Base-by-base conservation (phyloP, 371 early-diverging fungal species). In the Mortierella sp. region DNA sequence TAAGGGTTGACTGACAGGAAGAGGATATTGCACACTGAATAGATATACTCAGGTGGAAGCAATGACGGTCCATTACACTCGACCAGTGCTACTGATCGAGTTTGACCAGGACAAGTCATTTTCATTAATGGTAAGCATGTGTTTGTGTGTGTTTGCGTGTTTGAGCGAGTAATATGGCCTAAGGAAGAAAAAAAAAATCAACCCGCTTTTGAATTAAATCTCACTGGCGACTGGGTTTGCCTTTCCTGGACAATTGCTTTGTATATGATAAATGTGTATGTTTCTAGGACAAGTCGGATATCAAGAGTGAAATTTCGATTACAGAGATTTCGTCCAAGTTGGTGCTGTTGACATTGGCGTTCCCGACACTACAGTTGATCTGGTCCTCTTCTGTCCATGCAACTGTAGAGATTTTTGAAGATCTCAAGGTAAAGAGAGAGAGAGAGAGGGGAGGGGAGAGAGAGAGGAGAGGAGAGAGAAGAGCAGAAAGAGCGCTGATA, bases 301-400 rank as follows among this genome's bases (percentile, higher is more conserved):
- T 89, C 51, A 84, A 81, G 51, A 67, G 87, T 1, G 90, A 88
- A 19, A 89, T 93, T 25, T 71, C 85, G 9, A 43, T 84, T 0
- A 84, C 79, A 4, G 90, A 93, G 60, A 60, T 95, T 9, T 84
- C 89, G 16, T 89, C 92, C 52, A 95, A 95, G 76, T 84, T 99
- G 47, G 89, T 89, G 0, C 68, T 98, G 44, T 83, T 99, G 44
- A 88, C 92, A 0, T 66, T 97, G 45, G 84, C 94, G 4, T 98
- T 99, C 73, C 96, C 97, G 0, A 92, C 91, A 25, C 67, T 99
- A 61, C 83, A 90, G 47, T 80, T 97, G 6, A 86, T 99, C 18
- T 99, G 99, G 99, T 96, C 97, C 16, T 84, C 92, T 12, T 92
- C 92, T 72, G 93, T 96, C 1, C 84, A 90, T 62, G 95, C 92